Conservation (phyloP, 345 rosid species). For the Murraya koenigii region DNA sequence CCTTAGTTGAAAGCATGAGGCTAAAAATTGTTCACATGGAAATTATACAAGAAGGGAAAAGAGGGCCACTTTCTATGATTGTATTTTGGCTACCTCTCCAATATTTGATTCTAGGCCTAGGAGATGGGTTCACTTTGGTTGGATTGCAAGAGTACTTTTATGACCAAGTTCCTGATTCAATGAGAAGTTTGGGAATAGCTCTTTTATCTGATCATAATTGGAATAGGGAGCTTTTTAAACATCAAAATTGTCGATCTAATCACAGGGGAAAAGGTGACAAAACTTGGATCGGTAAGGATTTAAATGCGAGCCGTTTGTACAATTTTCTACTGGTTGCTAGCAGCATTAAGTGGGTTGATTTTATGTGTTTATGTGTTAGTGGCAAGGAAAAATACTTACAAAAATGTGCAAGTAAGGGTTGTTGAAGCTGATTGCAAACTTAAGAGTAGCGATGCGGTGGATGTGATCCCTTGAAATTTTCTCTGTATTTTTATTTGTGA, state of each 20-base stretch:
- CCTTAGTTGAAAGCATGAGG: constrained; percentile 45
- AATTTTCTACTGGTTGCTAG: constrained; percentile 52
- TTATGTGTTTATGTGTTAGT: constrained; percentile 28
- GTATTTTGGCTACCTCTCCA: constrained; percentile 56
- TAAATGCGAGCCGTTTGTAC: constrained; percentile 51
- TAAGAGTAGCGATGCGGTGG: not conserved
- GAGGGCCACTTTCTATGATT: constrained; percentile 24
- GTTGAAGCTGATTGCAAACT: not conserved
- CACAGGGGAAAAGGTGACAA: constrained; percentile 19
- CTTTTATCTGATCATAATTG: constrained; percentile 58
- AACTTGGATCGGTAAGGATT: constrained; percentile 58
- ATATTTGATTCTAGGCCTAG: constrained; percentile 40
- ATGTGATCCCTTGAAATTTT: constrained; percentile 10
- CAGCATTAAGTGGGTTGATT: constrained; percentile 35
- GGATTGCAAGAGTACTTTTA: constrained; percentile 72
- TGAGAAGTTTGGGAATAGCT: constrained; percentile 63
- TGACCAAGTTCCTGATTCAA: constrained; percentile 67
- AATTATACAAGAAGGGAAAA: not conserved
- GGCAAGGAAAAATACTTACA: constrained; percentile 39
- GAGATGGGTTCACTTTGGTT: constrained; percentile 51
- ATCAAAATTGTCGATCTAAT: constrained; percentile 33
- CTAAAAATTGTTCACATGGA: constrained; percentile 16
- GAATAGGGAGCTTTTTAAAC: constrained; percentile 48
- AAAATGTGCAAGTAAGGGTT: constrained; percentile 33
- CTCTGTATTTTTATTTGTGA: not conserved